Base-by-base conservation (phyloP, 352 stramenopile species). In the Globisporangium sylvaticum region DNA sequence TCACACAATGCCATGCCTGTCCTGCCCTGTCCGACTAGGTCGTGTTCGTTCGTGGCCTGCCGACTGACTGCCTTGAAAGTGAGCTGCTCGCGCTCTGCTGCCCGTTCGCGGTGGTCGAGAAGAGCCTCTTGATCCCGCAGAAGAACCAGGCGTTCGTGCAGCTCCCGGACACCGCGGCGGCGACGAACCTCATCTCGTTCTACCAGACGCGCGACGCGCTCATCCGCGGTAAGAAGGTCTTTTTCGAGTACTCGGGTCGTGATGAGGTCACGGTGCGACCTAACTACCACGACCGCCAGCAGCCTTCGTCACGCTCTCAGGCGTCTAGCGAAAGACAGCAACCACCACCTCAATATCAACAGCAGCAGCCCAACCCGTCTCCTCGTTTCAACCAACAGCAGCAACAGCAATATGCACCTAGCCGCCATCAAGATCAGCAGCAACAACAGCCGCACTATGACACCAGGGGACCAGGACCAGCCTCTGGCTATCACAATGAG, bases 121-220 rank as follows among this genome's bases (percentile, higher is more conserved):
- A 94, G 67, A 77, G 78, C 58, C 71, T 92, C 24, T 68, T 94
- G 71, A 87, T 91, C 64, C 77, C 83, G 18, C 78, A 84, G 22
- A 92, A 92, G 67, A 79, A 79, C 68, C 80, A 92, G 69, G 87
- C 87, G 37, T 92, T 94, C 70, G 83, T 94, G 46, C 84, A 94
- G 65, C 76, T 94, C 3, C 83, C 87, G 2, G 84, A 94, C 55
- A 76, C 82, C 27, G 59, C 74, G 6, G 77, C 87, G 5, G 84
- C 87, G 10, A 75, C 77, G 46, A 94, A 90, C 68, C 76, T 94
- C 48, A 83, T 94, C 65, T 71, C 74, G 22, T 94, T 94, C 66
- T 94, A 94, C 65, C 78, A 91, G 70, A 77, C 83, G 15, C 81
- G 81, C 4, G 84, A 94, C 62, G 87, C 84, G 3, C 73, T 89